Percentiles rank a stretch among this genome's conserved stretches.
Conservation (phyloP, 441 rosid species). For the Erodium trifolium region DNA sequence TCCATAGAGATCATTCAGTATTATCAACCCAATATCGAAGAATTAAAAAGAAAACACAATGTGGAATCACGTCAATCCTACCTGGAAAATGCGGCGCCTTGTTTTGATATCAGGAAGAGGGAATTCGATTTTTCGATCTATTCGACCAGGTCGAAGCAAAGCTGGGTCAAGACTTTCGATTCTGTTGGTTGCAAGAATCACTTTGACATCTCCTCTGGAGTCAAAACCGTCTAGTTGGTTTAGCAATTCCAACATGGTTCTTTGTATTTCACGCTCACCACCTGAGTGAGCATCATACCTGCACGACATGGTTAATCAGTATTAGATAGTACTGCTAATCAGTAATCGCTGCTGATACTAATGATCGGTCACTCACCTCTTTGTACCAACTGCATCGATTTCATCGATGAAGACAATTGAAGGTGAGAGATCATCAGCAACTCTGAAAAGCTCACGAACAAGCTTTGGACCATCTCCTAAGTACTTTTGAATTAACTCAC, state of each 20-base stretch:
- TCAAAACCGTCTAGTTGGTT: constrained; percentile 97
- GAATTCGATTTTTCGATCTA: constrained; percentile 90
- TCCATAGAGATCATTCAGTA: not conserved
- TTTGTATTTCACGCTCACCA: constrained; percentile 96
- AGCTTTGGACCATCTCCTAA: constrained; percentile 30
- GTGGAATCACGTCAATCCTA: constrained; percentile 11
- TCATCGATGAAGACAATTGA: constrained; percentile 97
- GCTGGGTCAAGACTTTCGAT: constrained; percentile 97
- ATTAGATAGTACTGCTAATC: not conserved
- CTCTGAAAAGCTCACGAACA: constrained; percentile 82
- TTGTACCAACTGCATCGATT: constrained; percentile 92
- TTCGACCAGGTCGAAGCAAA: constrained; percentile 90
- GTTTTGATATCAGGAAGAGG: constrained; percentile 97
- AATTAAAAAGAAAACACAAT: not conserved
- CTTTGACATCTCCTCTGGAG: constrained; percentile 93
- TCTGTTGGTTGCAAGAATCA: constrained; percentile 93
- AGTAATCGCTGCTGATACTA: not conserved
- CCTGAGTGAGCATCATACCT: constrained; percentile 90
- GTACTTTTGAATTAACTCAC: constrained; percentile 90
- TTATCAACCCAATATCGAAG: not conserved
- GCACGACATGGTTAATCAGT: not conserved
- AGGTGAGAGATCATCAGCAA: constrained; percentile 92
- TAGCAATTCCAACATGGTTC: constrained; percentile 91
- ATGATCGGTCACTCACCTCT: constrained; percentile 26
- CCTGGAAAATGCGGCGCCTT: constrained; percentile 93